Evolutionary conservation across 2,329 filamentous ascomycete genomes (phyloP).

Genomic region (Verticillium isaacii): DNA sequence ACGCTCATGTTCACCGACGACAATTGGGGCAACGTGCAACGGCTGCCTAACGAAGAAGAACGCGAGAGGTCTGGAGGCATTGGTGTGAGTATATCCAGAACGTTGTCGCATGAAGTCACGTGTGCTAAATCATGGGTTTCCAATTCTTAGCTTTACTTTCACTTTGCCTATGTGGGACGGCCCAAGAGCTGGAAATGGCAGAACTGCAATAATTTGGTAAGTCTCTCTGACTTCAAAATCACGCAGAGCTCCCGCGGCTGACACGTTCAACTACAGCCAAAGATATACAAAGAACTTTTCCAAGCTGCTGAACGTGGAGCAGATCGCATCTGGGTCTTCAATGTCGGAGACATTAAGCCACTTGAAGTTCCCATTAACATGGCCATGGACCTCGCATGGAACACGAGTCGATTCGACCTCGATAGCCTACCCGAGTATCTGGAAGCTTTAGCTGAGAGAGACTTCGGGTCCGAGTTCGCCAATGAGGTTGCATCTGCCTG

Average conservation of each 20-base stretch:
- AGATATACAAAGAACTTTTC: constrained; percentile 36
- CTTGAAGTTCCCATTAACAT: constrained; percentile 52
- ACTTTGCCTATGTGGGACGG: constrained; percentile 31
- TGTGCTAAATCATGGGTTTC: background rate
- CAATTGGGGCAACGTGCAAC: constrained; percentile 54
- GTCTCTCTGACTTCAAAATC: constrained; percentile 25
- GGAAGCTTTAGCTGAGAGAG: constrained; percentile 44
- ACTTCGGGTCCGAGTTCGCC: constrained; percentile 46
- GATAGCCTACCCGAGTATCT: constrained; percentile 42
- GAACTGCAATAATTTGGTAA: constrained; percentile 49
- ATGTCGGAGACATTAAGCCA: constrained; percentile 61
- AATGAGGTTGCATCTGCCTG: constrained; percentile 45
- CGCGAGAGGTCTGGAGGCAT: constrained; percentile 50
- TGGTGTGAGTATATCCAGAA: constrained; percentile 30
- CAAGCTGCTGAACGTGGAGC: constrained; percentile 51
- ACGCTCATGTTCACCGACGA: constrained; percentile 58
- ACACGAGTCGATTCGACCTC: constrained; percentile 40
- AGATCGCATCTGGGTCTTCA: constrained; percentile 59
- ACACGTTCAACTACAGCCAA: constrained; percentile 9
- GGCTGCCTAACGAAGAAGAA: constrained; percentile 49
- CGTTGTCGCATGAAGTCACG: no score
- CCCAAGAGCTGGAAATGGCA: constrained; percentile 38
- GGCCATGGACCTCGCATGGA: constrained; percentile 54
- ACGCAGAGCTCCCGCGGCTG: background rate
- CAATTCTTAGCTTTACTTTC: constrained; percentile 39